A percentile compares a stretch with the other conserved stretches of the same genome.
These are phyloP conservation scores for Ascochyta rabiei DNA, from an alignment of 2,329 filamentous ascomycete species.

Conservation along the genomic window DNA sequence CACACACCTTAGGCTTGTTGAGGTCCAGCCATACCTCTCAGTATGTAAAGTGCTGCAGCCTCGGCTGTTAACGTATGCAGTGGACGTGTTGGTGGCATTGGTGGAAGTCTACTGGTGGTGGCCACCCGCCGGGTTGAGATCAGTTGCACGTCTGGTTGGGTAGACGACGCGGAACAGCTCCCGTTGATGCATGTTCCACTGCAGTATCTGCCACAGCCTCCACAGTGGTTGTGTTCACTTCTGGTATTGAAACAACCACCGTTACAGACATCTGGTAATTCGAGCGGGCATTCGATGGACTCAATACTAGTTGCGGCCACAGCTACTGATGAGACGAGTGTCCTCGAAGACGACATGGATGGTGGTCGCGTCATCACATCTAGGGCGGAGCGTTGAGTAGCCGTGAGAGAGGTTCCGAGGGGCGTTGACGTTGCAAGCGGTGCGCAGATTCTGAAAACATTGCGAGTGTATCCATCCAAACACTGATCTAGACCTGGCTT, in stretches of 20 bases:
- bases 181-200: background rate
- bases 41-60: background rate
- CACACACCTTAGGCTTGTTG: background rate
- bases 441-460: slow-evolving; percentile 1
- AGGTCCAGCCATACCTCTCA: slow-evolving; percentile 1
- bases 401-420: background rate
- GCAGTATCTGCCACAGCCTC: slow-evolving; percentile 6
- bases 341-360: background rate
- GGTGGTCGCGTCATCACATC: background rate
- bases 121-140: background rate
- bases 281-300: background rate
- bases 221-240: slow-evolving; percentile 4
- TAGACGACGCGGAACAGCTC: background rate
- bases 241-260: slow-evolving; percentile 6
- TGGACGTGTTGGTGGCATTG: background rate
- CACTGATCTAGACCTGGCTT: background rate
- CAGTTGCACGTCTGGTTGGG: background rate
- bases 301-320: background rate
- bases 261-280: background rate
- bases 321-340: background rate
- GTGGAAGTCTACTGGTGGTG: background rate
- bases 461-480: background rate
- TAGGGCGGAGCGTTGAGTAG: background rate
- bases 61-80: background rate
- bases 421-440: background rate